Percentiles rank a stretch among this genome's conserved stretches.
These are phyloP conservation scores for Macrophomina phaseolina DNA, from an alignment of 2,329 filamentous ascomycete genomes.

Conservation along the genomic window DNA sequence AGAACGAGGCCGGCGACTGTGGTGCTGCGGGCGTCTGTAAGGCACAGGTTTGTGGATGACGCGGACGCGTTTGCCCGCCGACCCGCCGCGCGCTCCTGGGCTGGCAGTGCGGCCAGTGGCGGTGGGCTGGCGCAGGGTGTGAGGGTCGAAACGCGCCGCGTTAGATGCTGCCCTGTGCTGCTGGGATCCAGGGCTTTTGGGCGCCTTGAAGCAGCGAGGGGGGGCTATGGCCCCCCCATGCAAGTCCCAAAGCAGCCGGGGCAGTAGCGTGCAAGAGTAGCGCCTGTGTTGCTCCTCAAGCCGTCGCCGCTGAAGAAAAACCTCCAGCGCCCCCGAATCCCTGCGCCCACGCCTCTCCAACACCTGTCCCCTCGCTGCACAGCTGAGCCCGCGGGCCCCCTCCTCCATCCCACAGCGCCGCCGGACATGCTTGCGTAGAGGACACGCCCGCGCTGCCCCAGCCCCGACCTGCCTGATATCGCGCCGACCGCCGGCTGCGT, in stretches of 20 bases:
- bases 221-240: background rate
- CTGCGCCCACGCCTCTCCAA: slow-evolving; percentile 23
- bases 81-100: background rate
- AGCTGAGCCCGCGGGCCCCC: slow-evolving; percentile 11
- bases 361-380: slow-evolving; percentile 25
- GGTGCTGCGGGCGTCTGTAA: slow-evolving; percentile 21
- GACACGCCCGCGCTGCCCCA: background rate
- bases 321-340: slow-evolving; percentile 21
- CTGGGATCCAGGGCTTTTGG: slow-evolving; percentile 19
- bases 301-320: slow-evolving; percentile 22
- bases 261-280: slow-evolving; percentile 2
- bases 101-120: slow-evolving; percentile 13
- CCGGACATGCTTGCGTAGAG: slow-evolving; percentile 21
- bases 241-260: slow-evolving; percentile 4
- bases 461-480: slow-evolving; percentile 6
- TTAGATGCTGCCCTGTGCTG: slow-evolving; percentile 23
- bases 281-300: slow-evolving; percentile 12
- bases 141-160: slow-evolving; percentile 12
- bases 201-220: slow-evolving; percentile 26
- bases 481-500: slow-evolving; percentile 24
- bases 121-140: background rate
- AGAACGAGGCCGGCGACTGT: background rate
- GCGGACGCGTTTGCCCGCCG: slow-evolving; percentile 12
- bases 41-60: background rate
- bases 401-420: background rate